These are phyloP conservation scores for Davidsoniella eucalypti DNA, from an alignment of 2,329 filamentous ascomycete genomes.

Conservation along the genomic window DNA sequence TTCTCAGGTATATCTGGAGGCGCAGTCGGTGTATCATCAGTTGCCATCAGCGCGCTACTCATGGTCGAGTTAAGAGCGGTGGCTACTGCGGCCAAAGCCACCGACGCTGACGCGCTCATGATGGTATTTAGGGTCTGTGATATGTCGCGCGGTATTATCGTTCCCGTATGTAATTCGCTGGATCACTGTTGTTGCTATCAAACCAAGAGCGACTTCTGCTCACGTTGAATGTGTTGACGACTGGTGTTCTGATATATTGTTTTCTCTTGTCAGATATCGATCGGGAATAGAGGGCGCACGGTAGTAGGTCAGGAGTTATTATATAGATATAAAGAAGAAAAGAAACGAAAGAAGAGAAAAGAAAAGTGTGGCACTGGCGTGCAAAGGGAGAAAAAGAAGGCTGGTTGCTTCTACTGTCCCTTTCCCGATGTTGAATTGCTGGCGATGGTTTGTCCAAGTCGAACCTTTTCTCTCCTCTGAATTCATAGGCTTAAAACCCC, in stretches of 20 bases:
- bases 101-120: neutral
- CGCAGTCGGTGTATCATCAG: neutral
- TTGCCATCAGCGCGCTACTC: neutral
- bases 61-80: constrained; percentile 9
- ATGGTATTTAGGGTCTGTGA: neutral
- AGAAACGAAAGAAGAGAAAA: neutral
- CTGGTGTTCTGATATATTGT: no score
- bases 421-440: no score
- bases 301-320: neutral
- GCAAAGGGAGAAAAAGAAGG: neutral
- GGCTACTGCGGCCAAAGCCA: neutral
- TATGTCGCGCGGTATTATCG: no score
- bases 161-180: no score
- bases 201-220: no score
- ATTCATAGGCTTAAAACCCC: neutral
- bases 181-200: no score
- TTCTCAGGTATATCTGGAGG: constrained; percentile 24
- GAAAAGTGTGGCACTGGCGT: neutral
- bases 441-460: no score
- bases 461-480: neutral
- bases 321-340: neutral
- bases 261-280: no score
- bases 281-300: no score
- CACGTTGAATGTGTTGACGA: no score
- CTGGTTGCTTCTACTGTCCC: no score